A percentile compares a stretch with the other conserved stretches of the same genome.
Evolutionary conservation across 2,329 filamentous ascomycete species (phyloP).

Genomic region (Aspergillus aculeatinus): DNA sequence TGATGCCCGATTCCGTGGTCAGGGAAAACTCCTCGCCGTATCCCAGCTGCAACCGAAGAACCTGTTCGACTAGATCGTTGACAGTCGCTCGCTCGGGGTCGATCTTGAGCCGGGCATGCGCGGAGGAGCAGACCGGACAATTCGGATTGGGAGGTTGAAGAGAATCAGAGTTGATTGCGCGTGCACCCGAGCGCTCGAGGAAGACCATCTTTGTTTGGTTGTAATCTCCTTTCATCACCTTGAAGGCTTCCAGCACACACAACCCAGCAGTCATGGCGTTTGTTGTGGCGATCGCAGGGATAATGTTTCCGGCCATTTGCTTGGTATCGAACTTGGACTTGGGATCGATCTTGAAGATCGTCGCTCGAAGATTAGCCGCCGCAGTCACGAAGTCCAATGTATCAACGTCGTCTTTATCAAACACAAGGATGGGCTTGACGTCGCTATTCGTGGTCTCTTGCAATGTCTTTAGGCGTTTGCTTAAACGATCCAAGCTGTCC

Average conservation of each 20-base stretch:
- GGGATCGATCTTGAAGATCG: constrained; percentile 81
- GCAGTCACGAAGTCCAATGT: constrained; percentile 93
- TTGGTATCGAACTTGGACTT: constrained; percentile 97
- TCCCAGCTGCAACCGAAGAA: constrained; percentile 68
- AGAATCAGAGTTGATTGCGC: constrained; percentile 57
- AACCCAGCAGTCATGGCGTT: constrained; percentile 94
- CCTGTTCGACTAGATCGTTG: constrained; percentile 72
- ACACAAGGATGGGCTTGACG: constrained; percentile 65
- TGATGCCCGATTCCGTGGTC: constrained; percentile 69
- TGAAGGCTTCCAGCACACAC: constrained; percentile 75
- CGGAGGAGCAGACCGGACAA: constrained; percentile 80
- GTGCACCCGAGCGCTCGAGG: constrained; percentile 65
- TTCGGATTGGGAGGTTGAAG: constrained; percentile 69
- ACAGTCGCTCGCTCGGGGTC: constrained; percentile 73
- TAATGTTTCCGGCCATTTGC: constrained; percentile 98
- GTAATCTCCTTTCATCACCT: not conserved
- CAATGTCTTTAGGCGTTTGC: constrained; percentile 67
- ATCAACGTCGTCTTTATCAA: constrained; percentile 96
- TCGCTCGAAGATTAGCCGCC: constrained; percentile 83
- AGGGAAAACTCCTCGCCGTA: constrained; percentile 82
- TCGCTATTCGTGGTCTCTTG: constrained; percentile 51
- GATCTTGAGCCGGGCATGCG: constrained; percentile 64
- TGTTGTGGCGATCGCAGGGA: constrained; percentile 95
- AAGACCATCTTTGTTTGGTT: constrained; percentile 59
- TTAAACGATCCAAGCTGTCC: constrained; percentile 74